phyloP scores from a whole-genome alignment of 106 monocot species.

The Acorus calamus region DNA sequence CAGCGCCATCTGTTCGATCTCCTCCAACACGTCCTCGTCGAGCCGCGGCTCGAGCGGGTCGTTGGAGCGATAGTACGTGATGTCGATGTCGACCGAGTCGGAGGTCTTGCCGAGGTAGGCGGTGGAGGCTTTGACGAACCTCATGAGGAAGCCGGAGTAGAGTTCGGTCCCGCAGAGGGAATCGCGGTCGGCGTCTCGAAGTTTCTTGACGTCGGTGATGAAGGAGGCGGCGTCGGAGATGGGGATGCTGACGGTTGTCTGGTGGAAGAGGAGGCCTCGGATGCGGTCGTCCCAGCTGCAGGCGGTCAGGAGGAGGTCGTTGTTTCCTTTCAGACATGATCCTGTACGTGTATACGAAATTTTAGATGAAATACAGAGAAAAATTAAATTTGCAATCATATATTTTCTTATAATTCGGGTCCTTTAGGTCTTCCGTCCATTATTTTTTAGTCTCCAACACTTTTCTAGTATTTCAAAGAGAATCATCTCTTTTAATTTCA shows the following conservation, averaged over 20 bases:
- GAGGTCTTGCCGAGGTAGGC: conserved; percentile 11
- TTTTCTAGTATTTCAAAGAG: too few relatives aligned
- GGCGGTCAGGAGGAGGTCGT: not conserved
- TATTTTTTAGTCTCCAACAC: too few relatives aligned
- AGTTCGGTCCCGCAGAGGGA: conserved; percentile 15
- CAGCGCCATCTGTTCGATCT: conserved; percentile 6
- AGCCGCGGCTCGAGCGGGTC: conserved; percentile 7
- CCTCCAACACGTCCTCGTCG: conserved; percentile 11
- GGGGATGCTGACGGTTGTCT: conserved; percentile 14
- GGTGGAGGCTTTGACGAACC: conserved; percentile 11
- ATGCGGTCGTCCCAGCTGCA: conserved; percentile 13
- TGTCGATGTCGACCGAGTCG: conserved; percentile 14
- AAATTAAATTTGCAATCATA: too few relatives aligned
- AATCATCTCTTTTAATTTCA: too few relatives aligned
- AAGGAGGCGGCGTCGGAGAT: conserved; percentile 2
- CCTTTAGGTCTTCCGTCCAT: too few relatives aligned
- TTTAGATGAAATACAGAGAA: too few relatives aligned
- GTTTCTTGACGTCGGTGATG: conserved; percentile 13
- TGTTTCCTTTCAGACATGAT: conserved; percentile 2
- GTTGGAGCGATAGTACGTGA: conserved; percentile 16
- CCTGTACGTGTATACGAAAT: not conserved
- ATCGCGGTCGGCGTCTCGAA: conserved; percentile 1
- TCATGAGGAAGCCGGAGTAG: conserved; percentile 16
- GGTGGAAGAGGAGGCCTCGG: conserved; percentile 15
- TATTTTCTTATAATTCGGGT: too few relatives aligned